phyloP scores from a whole-genome alignment of 2,329 filamentous ascomycete species.

The Aspergillus costaricaensis region DNA sequence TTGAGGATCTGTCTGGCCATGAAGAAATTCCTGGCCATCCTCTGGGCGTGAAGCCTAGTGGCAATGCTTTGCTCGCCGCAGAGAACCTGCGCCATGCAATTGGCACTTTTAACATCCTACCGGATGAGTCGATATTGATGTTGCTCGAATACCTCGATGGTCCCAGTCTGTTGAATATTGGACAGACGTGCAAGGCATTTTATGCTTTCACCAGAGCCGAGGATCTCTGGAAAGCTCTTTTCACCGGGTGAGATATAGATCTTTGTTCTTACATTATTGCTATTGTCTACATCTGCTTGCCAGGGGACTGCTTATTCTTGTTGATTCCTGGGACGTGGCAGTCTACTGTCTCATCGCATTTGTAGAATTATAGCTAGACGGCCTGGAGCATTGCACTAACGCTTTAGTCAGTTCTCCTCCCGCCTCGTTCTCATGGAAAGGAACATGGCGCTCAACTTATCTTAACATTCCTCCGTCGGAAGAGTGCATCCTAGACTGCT shows the following conservation, averaged over 20 bases:
- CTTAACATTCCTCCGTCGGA: constrained; percentile 59
- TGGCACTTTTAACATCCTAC: constrained; percentile 67
- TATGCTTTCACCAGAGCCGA: constrained; percentile 83
- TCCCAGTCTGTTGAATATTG: constrained; percentile 63
- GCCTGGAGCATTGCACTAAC: constrained; percentile 20
- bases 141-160: constrained; percentile 75
- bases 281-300: not conserved
- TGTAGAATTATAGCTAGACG: not conserved
- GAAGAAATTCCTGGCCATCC: constrained; percentile 74
- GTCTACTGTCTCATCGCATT: not conserved
- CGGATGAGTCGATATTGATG: constrained; percentile 77
- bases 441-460: constrained; percentile 81
- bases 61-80: constrained; percentile 72
- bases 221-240: constrained; percentile 85
- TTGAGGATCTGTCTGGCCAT: constrained; percentile 47
- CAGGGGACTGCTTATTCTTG: too few species aligned
- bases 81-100: constrained; percentile 67
- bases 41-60: constrained; percentile 79
- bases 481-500: constrained; percentile 67
- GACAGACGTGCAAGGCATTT: constrained; percentile 78
- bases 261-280: not conserved
- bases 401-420: constrained; percentile 29
- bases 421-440: constrained; percentile 66
- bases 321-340: not conserved
- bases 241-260: constrained; percentile 70